A percentile compares a stretch with the other conserved stretches of the same genome.
These are phyloP conservation scores for Globisporangium megalacanthum DNA, from an alignment of 352 stramenopile genomes.

Conservation along the genomic window DNA sequence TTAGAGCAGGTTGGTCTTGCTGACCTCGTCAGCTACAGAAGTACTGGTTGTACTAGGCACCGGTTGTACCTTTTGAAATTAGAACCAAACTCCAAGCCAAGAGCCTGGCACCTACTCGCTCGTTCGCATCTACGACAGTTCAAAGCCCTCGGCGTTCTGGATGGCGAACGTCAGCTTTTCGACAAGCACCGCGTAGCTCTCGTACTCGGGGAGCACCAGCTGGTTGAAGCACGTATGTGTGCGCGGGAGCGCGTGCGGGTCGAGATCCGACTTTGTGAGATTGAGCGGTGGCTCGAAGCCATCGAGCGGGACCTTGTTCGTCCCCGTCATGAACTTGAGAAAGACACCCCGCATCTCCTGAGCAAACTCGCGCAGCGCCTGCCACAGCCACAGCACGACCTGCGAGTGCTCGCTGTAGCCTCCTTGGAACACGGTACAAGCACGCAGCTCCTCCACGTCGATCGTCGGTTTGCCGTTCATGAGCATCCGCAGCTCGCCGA, in stretches of 20 bases:
- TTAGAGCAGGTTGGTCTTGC: too few species aligned
- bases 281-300: conserved; percentile 85
- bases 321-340: conserved; percentile 84
- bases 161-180: conserved; percentile 80
- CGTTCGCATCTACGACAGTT: conserved; percentile 43
- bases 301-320: conserved; percentile 77
- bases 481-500: conserved; percentile 36
- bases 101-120: background rate
- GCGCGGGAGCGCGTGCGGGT: conserved; percentile 53
- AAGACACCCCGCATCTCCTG: conserved; percentile 55
- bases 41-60: too few species aligned
- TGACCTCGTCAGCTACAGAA: too few species aligned
- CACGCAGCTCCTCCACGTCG: conserved; percentile 81
- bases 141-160: conserved; percentile 72
- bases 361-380: conserved; percentile 56
- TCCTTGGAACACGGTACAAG: conserved; percentile 75
- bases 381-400: conserved; percentile 83
- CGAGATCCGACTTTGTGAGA: conserved; percentile 74
- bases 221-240: conserved; percentile 90
- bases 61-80: too few species aligned
- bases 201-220: conserved; percentile 80
- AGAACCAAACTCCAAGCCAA: background rate
- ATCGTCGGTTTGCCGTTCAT: conserved; percentile 59
- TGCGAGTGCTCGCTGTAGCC: conserved; percentile 73
- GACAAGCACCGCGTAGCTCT: conserved; percentile 49